Conservation (phyloP, 2,329 filamentous ascomycete genomes). For the Monosporascus ibericus region DNA sequence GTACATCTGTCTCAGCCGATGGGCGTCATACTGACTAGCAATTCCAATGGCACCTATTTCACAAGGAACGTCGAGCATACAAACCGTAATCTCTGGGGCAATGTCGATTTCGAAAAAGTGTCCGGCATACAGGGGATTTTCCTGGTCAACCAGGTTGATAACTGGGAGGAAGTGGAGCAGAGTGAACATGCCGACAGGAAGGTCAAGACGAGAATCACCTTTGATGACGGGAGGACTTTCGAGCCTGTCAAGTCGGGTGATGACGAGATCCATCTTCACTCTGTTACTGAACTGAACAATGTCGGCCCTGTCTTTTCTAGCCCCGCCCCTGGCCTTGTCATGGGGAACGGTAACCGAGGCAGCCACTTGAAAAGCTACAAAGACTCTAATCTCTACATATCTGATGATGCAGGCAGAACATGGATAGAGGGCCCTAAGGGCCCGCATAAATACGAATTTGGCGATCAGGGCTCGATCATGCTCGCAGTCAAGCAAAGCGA, state of each 20-base stretch:
- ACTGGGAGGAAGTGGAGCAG: conserved; percentile 68
- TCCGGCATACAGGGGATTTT: conserved; percentile 87
- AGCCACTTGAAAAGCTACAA: conserved; percentile 62
- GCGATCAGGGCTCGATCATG: conserved; percentile 84
- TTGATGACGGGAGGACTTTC: conserved; percentile 90
- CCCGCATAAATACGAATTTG: conserved; percentile 93
- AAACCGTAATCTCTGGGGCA: conserved; percentile 69
- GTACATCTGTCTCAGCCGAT: conserved; percentile 59
- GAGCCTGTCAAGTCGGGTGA: conserved; percentile 63
- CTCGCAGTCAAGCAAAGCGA: conserved; percentile 77
- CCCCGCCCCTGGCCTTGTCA: conserved; percentile 83
- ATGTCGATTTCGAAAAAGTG: conserved; percentile 94
- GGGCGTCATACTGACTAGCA: conserved; percentile 89
- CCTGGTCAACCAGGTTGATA: conserved; percentile 82
- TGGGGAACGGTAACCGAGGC: conserved; percentile 91
- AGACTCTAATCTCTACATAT: conserved; percentile 78
- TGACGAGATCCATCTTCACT: conserved; percentile 77
- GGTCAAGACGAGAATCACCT: conserved; percentile 77
- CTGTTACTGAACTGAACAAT: conserved; percentile 78
- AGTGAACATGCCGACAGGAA: conserved; percentile 52
- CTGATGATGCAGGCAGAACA: conserved; percentile 80
- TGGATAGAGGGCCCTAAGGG: conserved; percentile 73
- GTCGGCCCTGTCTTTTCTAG: conserved; percentile 87
- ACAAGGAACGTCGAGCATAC: conserved; percentile 87
- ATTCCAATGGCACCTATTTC: conserved; percentile 96